phyloP scores from a whole-genome alignment of 805 yeast genomes.

The Teunomyces barrocoloradensis region DNA sequence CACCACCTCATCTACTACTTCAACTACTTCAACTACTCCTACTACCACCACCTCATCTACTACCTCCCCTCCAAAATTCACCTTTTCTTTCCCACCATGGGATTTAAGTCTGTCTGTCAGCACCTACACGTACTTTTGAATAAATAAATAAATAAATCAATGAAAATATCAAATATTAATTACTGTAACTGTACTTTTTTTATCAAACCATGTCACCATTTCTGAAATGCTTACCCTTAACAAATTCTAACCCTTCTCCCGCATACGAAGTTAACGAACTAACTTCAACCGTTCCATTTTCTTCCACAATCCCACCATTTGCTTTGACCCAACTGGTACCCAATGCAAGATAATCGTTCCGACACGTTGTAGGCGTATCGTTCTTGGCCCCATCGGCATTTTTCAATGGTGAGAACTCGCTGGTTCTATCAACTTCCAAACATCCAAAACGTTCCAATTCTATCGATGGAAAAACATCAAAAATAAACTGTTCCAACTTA shows the following conservation, averaged over 20 bases:
- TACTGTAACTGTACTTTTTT: neutral
- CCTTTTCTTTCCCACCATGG: neutral
- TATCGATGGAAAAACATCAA: constrained; percentile 88
- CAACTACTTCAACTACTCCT: neutral
- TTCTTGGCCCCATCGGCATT: constrained; percentile 80
- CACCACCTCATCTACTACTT: too few relatives aligned
- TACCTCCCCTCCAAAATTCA: neutral
- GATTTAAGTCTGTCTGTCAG: neutral
- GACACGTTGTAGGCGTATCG: constrained; percentile 85
- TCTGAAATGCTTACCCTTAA: constrained; percentile 43
- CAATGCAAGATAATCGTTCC: constrained; percentile 58
- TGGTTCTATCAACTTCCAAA: constrained; percentile 80
- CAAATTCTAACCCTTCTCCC: constrained; percentile 67
- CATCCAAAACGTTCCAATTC: constrained; percentile 75
- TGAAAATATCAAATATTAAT: neutral
- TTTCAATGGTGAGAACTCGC: constrained; percentile 92
- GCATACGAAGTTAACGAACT: constrained; percentile 69
- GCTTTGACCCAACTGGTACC: constrained; percentile 70
- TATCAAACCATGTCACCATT: constrained; percentile 30
- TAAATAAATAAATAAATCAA: neutral
- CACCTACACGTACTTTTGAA: neutral
- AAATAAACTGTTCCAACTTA: constrained; percentile 93
- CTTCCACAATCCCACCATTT: constrained; percentile 64
- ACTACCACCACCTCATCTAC: neutral
- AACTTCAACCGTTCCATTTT: constrained; percentile 64